Evolutionary conservation across 495 filamentous ascomycete species (phyloP).

Genomic region (Tuber magnatum): DNA sequence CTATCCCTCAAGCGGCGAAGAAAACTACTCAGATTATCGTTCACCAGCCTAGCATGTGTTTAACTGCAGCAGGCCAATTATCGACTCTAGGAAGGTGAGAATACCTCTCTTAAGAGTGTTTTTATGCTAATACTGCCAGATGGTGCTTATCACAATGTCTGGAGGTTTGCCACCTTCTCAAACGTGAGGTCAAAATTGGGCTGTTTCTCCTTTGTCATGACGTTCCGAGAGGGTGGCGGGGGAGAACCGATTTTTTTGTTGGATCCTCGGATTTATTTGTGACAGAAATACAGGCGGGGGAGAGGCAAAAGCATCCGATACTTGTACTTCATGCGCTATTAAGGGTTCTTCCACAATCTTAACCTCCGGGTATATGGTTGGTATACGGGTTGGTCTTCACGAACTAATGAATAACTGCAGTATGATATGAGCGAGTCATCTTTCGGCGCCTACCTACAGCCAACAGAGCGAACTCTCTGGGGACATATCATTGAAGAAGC

Average conservation of each 20-base stretch:
- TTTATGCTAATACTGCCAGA: neutral
- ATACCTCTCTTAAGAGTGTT: neutral
- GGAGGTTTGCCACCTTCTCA: neutral
- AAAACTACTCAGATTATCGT: neutral
- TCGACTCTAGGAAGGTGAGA: neutral
- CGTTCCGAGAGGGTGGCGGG: too few relatives aligned
- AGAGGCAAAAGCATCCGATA: neutral
- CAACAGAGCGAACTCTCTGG: too few relatives aligned
- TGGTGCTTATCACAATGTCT: neutral
- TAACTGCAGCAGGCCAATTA: neutral
- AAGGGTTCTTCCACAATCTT: too few relatives aligned
- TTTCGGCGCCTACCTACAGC: too few relatives aligned
- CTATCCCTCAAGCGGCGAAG: neutral
- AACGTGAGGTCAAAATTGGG: neutral
- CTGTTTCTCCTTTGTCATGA: neutral
- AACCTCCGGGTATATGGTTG: too few relatives aligned
- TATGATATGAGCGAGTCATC: too few relatives aligned
- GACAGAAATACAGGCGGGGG: too few relatives aligned
- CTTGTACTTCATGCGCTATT: neutral
- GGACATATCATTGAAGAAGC: neutral
- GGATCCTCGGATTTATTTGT: too few relatives aligned
- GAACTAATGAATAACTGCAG: too few relatives aligned
- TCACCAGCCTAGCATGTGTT: neutral
- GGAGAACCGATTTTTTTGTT: too few relatives aligned
- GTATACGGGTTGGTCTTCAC: too few relatives aligned